Evolutionary conservation across 1,139 yeast genomes (phyloP).

Genomic region (Kodamaea arcana): DNA sequence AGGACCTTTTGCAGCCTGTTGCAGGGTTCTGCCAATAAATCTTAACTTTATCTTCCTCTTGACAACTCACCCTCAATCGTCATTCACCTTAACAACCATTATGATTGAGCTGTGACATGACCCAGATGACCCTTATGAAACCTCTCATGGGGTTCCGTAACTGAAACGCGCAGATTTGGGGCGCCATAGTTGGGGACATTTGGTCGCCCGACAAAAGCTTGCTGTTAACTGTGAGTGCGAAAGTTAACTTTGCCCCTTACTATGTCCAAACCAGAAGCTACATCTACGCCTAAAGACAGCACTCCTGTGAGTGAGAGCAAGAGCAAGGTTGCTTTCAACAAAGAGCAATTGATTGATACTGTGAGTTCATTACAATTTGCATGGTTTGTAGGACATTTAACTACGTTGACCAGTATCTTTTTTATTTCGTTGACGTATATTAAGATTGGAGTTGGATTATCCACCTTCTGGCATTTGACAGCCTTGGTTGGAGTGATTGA

Average conservation of each 20-base stretch:
- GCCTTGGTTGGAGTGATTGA: constrained; percentile 63
- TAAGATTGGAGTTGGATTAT: constrained; percentile 16
- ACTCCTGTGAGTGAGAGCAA: constrained; percentile 1
- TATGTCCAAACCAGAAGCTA: constrained; percentile 3
- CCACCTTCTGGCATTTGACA: constrained; percentile 52
- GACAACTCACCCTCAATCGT: too few relatives aligned
- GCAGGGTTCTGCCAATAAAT: too few relatives aligned
- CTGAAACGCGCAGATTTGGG: too few relatives aligned
- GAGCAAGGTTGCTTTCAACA: constrained; percentile 1
- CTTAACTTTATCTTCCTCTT: too few relatives aligned
- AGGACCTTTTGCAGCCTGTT: too few relatives aligned
- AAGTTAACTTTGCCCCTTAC: neutral
- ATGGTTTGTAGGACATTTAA: constrained; percentile 69
- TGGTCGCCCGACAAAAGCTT: too few relatives aligned
- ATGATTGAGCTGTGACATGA: too few relatives aligned
- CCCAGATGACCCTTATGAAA: too few relatives aligned
- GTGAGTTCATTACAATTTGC: constrained; percentile 46
- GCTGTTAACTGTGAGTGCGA: too few relatives aligned
- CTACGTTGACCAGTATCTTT: constrained; percentile 53
- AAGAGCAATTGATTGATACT: constrained; percentile 12
- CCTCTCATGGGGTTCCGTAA: too few relatives aligned
- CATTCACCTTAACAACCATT: too few relatives aligned
- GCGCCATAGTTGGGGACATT: too few relatives aligned
- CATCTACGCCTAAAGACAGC: constrained; percentile 2
- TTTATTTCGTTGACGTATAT: constrained; percentile 50